Evolutionary conservation across 306 rosid genomes (phyloP), one percentile per base, ranked within the genome.

Genomic region (Glycyrrhiza uralensis): DNA sequence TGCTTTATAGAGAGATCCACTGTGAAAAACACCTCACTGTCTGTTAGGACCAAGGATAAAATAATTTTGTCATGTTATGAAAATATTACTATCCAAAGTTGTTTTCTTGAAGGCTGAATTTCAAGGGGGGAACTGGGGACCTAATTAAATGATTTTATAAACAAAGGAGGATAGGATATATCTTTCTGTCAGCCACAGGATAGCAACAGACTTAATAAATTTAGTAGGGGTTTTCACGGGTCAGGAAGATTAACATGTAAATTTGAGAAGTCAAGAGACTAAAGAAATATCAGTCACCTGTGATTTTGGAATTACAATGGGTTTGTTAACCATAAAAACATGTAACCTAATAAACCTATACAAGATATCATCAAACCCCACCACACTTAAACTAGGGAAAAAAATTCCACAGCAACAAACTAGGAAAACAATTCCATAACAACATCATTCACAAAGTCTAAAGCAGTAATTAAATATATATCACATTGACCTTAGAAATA

Each of bases 351-450:
- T n/a, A n/a, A n/a, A n/a, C n/a, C 58, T 82, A 82, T 44, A 82
- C 79, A 78, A 69, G 66, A 84, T 62, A 80, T 78, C 78, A 84
- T 67, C 71, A 67, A 24, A 39, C 20, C 74, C 73, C 77, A 38
- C 69, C 66, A 55, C 58, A 74, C 74, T 57, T 41, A 59, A 71
- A 67, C 61, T 18, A 60, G 39, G 39, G 44, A 75, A 75, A 33
- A 76, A 83, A 64, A 52, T 36, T 71, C 70, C 74, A 77, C 59
- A 74, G 59, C 75, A 71, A 69, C 86, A 75, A 2, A 10, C n/a
- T n/a, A n/a, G n/a, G n/a, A n/a, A n/a, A n/a, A n/a, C n/a, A n/a
- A n/a, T n/a, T n/a, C 72, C 72, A 76, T 51, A 72, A 56, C 79
- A 69, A 68, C 85, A 74, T 51, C 74, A 47, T 50, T 76, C 79